Evolutionary conservation across 2,329 filamentous ascomycete genomes (phyloP).

Genomic region (Knoxdaviesia proteae): DNA sequence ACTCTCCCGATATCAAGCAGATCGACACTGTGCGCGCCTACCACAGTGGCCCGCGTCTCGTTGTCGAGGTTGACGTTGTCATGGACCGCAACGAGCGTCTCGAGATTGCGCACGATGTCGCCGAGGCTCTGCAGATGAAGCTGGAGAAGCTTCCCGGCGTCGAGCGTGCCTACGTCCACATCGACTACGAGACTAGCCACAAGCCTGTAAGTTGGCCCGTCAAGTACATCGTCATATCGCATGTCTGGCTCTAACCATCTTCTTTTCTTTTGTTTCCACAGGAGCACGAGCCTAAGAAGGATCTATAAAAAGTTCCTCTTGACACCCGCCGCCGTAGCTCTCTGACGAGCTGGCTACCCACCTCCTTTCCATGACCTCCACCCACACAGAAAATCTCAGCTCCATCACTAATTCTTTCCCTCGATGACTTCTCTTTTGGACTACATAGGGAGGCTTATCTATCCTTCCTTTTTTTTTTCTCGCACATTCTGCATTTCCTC

Average conservation of each 20-base stretch:
- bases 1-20: conserved; percentile 58
- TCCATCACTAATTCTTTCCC: too few species aligned
- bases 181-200: conserved; percentile 92
- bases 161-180: conserved; percentile 87
- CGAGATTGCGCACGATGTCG: conserved; percentile 70
- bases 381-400: too few species aligned
- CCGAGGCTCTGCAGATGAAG: conserved; percentile 85
- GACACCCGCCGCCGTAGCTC: too few species aligned
- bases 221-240: not conserved
- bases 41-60: conserved; percentile 69
- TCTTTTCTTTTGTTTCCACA: not conserved
- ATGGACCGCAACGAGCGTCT: conserved; percentile 63
- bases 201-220: conserved; percentile 37
- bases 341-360: too few species aligned
- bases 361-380: too few species aligned
- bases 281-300: conserved; percentile 45
- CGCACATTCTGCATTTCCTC: too few species aligned
- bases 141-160: conserved; percentile 80
- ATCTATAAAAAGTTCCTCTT: conserved; percentile 18
- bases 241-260: not conserved
- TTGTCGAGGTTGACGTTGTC: conserved; percentile 91
- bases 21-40: conserved; percentile 94
- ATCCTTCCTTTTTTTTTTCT: too few species aligned
- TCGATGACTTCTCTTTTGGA: too few species aligned
- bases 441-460: too few species aligned